phyloP scores from a whole-genome alignment of 306 rosid genomes.

The Lathyrus sativus region DNA sequence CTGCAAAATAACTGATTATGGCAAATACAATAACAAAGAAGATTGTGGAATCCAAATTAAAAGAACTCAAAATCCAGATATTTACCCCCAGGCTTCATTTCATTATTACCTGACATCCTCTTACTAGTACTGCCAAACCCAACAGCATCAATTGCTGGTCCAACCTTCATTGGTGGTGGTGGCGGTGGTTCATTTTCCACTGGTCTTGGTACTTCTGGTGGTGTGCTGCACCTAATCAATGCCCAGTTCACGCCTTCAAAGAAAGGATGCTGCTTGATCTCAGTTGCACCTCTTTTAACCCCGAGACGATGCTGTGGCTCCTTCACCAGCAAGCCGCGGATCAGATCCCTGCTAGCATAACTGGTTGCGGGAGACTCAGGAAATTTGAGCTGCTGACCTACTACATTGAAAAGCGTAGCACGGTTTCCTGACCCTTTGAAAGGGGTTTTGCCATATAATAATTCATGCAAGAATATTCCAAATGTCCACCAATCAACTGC shows the following conservation, averaged over 20 bases:
- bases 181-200: constrained; percentile 69
- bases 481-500: constrained; percentile 99
- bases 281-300: constrained; percentile 95
- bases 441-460: constrained; percentile 94
- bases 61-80: constrained; percentile 99
- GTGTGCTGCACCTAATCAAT: constrained; percentile 91
- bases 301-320: constrained; percentile 97
- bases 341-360: constrained; percentile 87
- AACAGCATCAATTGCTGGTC: constrained; percentile 50
- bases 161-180: constrained; percentile 65
- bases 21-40: constrained; percentile 43
- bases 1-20: constrained; percentile 43
- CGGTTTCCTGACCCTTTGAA: constrained; percentile 96
- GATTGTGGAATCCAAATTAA: constrained; percentile 54
- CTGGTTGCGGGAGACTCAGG: constrained; percentile 85
- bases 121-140: constrained; percentile 78
- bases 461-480: constrained; percentile 93
- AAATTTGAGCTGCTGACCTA: constrained; percentile 89
- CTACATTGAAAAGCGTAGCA: constrained; percentile 96
- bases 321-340: constrained; percentile 88
- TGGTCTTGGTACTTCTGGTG: constrained; percentile 97
- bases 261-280: constrained; percentile 97
- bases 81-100: constrained; percentile 88
- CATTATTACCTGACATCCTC: constrained; percentile 76
- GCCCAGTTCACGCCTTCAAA: constrained; percentile 99